Evolutionary conservation across 2,329 filamentous ascomycete genomes (phyloP), one percentile per base, ranked within the genome.

Genomic region (Alternaria arbusti): DNA sequence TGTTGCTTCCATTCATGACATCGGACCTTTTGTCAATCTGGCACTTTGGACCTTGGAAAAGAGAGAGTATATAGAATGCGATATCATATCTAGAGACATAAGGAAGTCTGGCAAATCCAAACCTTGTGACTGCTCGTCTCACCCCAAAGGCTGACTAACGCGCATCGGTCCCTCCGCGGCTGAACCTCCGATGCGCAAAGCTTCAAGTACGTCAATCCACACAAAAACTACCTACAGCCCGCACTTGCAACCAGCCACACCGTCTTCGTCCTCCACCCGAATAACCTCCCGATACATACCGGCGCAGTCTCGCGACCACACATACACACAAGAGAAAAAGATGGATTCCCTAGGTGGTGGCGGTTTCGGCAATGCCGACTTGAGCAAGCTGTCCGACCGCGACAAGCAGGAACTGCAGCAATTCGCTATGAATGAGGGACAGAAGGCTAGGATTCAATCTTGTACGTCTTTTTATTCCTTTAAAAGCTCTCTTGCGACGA

Each of bases 401-500:
- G 94, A 97, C 82, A 96, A 94, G 86, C 86, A 89, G 69, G 94
- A 98, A 82, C 87, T 99, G 46, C 92, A 93, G 76, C 89, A 93
- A 77, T 95, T 97, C 81, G 86, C 97, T 63, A 84, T 88, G 72
- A 93, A 92, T 78, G 94, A 97, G 85, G 87, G 88, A 69, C 93
- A 97, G 82, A 96, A 96, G 80, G 88, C 92, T n/a, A 85, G 88
- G 70, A 91, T 93, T 79, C 84, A 82, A 85, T 84, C 71, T 49
- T 78, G 74, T 79, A 69, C 23, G 73, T 74, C 9, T n/a, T 26
- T 5, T 3, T 1, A 8, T 5, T 4, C 43, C 5, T 12, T 3
- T 32, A 9, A 3, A 11, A 23, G 12, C 28, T 12, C 9, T 52
- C 15, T 52, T 40, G 32, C 4, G 32, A 8, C 9, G 32, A 4